phyloP scores from a whole-genome alignment of 2,329 filamentous ascomycete genomes.

The Aaosphaeria arxii region DNA sequence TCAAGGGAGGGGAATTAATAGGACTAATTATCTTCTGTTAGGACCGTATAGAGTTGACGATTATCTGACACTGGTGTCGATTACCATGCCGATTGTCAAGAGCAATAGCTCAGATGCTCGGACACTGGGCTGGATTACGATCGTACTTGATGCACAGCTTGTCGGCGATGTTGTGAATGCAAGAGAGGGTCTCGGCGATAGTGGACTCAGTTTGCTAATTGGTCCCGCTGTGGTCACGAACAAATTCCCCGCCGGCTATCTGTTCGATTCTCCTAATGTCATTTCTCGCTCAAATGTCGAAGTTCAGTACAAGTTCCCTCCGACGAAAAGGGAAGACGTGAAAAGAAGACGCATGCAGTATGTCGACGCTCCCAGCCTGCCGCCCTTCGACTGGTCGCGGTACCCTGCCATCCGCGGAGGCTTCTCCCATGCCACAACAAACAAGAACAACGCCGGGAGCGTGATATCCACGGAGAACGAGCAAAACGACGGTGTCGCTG shows the following conservation, averaged over 20 bases:
- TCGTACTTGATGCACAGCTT: conserved; percentile 67
- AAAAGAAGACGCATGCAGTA: conserved; percentile 26
- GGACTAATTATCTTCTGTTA: conserved; percentile 63
- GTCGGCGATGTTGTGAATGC: conserved; percentile 63
- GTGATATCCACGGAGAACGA: conserved; percentile 71
- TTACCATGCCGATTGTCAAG: conserved; percentile 76
- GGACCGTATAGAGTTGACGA: conserved; percentile 73
- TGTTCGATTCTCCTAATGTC: conserved; percentile 21
- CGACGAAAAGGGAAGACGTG: conserved; percentile 19
- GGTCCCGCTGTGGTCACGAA: conserved; percentile 69
- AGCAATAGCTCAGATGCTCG: conserved; percentile 55
- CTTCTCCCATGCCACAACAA: conserved; percentile 48
- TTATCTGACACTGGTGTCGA: conserved; percentile 71
- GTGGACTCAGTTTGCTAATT: conserved; percentile 68
- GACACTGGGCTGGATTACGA: conserved; percentile 79
- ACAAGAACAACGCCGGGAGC: conserved; percentile 67
- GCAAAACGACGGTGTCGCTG: conserved; percentile 64
- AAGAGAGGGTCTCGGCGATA: conserved; percentile 66
- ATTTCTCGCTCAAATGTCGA: conserved; percentile 18
- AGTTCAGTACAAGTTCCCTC: conserved; percentile 33
- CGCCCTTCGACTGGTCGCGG: conserved; percentile 54
- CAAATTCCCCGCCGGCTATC: conserved; percentile 35
- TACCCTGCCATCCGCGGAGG: conserved; percentile 64
- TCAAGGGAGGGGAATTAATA: conserved; percentile 44
- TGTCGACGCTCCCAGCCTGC: conserved; percentile 14